Base-by-base conservation (phyloP, 176 grass and related monocot species). In the Alloteropsis semialata region DNA sequence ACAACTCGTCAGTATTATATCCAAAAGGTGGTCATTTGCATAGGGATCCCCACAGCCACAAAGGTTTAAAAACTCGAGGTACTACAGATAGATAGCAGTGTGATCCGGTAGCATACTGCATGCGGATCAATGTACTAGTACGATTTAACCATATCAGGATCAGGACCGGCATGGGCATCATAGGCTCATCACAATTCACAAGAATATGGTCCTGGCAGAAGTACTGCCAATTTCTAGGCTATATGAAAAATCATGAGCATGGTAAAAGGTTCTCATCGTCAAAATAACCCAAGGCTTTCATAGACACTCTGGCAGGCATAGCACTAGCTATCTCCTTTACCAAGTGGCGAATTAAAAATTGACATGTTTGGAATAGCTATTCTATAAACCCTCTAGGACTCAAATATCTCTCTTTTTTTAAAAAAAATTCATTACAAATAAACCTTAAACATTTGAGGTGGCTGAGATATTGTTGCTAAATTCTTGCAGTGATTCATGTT, bases 101-200 rank as follows among this genome's bases (percentile, higher is more conserved):
- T 28, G 73, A 17, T 53, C 24, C 60, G 69, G 30, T 72, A 30
- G 25, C 69, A 72, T 72, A 43, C 18, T 15, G 69, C 41, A 49
- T 72, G 69, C 16, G 49, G 30, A 50, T 36, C 75, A 16, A 17
- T 53, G 13, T 63, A n/a, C 25, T 4, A 27, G 55, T 58, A 80
- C 21, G 51, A 50, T 59, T 37, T 50, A 85, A 68, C 81, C 58
- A 55, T 84, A 25, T 19, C 25, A 72, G 37, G 24, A n/a, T 30
- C 61, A 41, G 29, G 57, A 32, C 24, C n/a, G 15, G 29, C 33
- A 34, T 46, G 49, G 49, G 45, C 42, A 54, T 36, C 24, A 80
- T 22, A 68, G 5, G 38, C 16, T 48, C 18, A 67, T 56, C 68
- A 67, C 58, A 58, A 58, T 70, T 70, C 39, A 70, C 15, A 42